Conservation (phyloP, 805 yeast genomes). For the Candida odintsovae region DNA sequence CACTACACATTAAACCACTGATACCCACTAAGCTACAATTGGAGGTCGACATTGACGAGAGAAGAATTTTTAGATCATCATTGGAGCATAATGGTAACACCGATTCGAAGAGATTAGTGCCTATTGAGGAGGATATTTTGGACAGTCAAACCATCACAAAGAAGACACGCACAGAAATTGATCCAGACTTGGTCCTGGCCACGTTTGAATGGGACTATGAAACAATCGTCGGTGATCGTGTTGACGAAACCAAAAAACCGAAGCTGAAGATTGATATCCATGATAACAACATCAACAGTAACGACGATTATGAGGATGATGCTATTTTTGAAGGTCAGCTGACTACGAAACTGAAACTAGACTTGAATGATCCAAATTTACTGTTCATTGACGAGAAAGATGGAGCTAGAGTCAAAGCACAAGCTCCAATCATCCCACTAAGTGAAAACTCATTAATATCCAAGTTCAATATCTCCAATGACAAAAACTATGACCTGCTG, state of each 20-base stretch:
- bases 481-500: constrained; percentile 73
- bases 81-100: constrained; percentile 10
- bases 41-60: constrained; percentile 60
- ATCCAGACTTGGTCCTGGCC: constrained; percentile 56
- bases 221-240: constrained; percentile 43
- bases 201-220: constrained; percentile 79
- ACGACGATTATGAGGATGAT: constrained; percentile 55
- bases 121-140: constrained; percentile 11
- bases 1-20: constrained; percentile 23
- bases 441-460: constrained; percentile 47
- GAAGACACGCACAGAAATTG: constrained; percentile 9
- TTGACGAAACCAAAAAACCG: constrained; percentile 1
- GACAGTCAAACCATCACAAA: constrained; percentile 11
- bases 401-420: constrained; percentile 9
- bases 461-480: constrained; percentile 84
- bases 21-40: constrained; percentile 54
- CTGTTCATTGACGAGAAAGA: constrained; percentile 50
- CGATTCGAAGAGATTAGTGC: constrained; percentile 12
- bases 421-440: constrained; percentile 36
- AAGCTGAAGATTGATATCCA: constrained; percentile 3
- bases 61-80: constrained; percentile 41
- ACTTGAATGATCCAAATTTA: constrained; percentile 83
- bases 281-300: constrained; percentile 6
- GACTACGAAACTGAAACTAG: constrained; percentile 44
- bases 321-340: constrained; percentile 67